Percentiles rank a stretch among this genome's conserved stretches.
Conservation (phyloP, 768 basidiomycete species). For the Myochromella boudieri region DNA sequence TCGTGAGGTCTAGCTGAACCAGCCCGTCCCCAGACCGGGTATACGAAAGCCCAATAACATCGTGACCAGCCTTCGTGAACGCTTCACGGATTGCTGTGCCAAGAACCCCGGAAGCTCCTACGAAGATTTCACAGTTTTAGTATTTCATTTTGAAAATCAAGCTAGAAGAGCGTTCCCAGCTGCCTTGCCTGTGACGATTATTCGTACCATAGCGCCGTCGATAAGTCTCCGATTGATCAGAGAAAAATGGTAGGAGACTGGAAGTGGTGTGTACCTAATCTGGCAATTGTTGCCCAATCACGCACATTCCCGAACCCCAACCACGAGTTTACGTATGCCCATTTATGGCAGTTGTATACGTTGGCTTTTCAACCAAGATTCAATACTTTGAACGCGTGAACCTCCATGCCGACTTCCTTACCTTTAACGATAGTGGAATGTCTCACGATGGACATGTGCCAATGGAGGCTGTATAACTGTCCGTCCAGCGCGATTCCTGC, state of each 20-base stretch:
- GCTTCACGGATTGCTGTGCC: slow-evolving; percentile 76
- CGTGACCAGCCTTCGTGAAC: slow-evolving; percentile 44
- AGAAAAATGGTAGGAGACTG: too few species aligned
- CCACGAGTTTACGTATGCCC: too few species aligned
- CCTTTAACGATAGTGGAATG: not conserved
- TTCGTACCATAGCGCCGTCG: too few species aligned
- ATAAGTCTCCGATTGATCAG: too few species aligned
- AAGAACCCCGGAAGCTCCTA: slow-evolving; percentile 91
- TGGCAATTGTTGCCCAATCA: too few species aligned
- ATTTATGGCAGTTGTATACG: too few species aligned
- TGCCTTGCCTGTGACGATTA: slow-evolving; percentile 62
- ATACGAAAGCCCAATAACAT: slow-evolving; percentile 71
- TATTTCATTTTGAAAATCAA: too few species aligned
- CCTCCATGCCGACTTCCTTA: not conserved
- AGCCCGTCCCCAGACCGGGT: slow-evolving; percentile 58
- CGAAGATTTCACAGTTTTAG: too few species aligned
- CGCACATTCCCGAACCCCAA: too few species aligned
- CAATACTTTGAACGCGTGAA: too few species aligned
- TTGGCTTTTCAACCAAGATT: too few species aligned
- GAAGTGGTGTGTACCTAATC: too few species aligned
- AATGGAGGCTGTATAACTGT: slow-evolving; percentile 1
- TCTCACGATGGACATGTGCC: not conserved
- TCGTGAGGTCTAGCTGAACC: slow-evolving; percentile 65
- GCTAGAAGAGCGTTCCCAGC: not conserved
- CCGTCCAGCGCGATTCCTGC: not conserved